phyloP scores from a whole-genome alignment of 306 rosid genomes.

The Fragaria nilgerrensis region DNA sequence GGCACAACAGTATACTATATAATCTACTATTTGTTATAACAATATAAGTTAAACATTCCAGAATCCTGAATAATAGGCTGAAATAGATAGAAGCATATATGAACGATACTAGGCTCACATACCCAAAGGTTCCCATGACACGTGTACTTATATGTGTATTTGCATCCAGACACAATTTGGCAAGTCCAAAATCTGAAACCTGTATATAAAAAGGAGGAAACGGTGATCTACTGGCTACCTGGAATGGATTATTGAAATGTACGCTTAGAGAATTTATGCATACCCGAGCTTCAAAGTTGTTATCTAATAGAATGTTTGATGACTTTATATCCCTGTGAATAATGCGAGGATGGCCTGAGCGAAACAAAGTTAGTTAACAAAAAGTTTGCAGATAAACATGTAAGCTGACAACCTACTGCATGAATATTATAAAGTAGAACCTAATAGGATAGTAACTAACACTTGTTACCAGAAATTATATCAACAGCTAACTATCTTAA shows the following conservation, averaged over 20 bases:
- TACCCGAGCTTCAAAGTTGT: conserved; percentile 84
- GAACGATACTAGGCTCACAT: conserved; percentile 14
- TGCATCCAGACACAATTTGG: conserved; percentile 77
- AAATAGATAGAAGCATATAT: conserved; percentile 3
- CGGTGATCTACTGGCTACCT: conserved; percentile 10
- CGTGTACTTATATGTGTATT: conserved; percentile 78
- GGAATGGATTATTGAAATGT: neutral
- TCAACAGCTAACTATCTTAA: neutral
- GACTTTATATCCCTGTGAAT: conserved; percentile 97
- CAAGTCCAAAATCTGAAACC: conserved; percentile 98
- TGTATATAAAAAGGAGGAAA: conserved; percentile 26
- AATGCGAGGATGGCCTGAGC: conserved; percentile 84
- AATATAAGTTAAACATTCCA: neutral
- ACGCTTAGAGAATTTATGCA: conserved; percentile 15
- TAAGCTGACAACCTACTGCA: neutral
- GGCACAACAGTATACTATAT: neutral
- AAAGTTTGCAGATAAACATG: neutral
- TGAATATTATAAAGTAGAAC: neutral
- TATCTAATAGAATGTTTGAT: conserved; percentile 85
- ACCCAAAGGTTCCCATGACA: conserved; percentile 97
- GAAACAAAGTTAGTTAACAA: neutral
- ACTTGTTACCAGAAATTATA: neutral
- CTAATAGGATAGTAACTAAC: neutral
- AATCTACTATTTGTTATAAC: neutral
- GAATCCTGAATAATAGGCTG: neutral